These are phyloP conservation scores for Wallacemonas sp. DNA, from an alignment of 208 protist genomes.

Conservation along the genomic window DNA sequence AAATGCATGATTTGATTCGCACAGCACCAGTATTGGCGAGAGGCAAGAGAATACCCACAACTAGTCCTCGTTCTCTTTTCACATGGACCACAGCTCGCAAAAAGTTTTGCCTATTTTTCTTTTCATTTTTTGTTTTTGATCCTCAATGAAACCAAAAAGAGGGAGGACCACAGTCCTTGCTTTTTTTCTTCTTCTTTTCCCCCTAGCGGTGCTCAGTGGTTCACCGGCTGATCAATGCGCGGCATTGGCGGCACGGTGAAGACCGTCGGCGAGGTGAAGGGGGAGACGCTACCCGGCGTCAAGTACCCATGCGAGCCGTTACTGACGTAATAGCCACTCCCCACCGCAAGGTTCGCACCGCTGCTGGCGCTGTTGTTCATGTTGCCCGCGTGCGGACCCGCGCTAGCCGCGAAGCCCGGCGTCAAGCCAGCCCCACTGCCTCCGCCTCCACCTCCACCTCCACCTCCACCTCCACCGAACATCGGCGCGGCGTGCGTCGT, in stretches of 20 bases:
- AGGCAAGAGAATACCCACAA: no score
- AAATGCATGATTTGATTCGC: no score
- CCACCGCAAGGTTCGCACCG: background rate
- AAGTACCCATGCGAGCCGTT: conserved; percentile 5
- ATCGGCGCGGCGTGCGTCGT: background rate
- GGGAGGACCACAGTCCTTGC: no score
- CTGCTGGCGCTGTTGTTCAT: background rate
- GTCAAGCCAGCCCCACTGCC: no score
- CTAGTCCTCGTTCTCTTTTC: no score
- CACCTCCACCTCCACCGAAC: background rate
- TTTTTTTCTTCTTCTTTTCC: no score
- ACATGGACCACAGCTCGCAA: no score
- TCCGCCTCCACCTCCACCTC: background rate
- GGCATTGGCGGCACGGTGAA: conserved; percentile 20
- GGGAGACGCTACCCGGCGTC: background rate
- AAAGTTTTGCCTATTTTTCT: conserved; percentile 9
- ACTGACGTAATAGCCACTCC: conserved; percentile 2
- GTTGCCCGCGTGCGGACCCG: background rate
- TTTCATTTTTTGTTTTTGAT: background rate
- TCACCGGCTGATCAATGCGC: background rate
- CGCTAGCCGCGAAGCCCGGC: background rate
- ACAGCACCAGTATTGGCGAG: no score
- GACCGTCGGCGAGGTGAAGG: conserved; percentile 19
- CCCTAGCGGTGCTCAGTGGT: no score
- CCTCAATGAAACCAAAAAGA: background rate